phyloP scores from a whole-genome alignment of 2,329 filamentous ascomycete species.

The Plectosphaerella sp. region DNA sequence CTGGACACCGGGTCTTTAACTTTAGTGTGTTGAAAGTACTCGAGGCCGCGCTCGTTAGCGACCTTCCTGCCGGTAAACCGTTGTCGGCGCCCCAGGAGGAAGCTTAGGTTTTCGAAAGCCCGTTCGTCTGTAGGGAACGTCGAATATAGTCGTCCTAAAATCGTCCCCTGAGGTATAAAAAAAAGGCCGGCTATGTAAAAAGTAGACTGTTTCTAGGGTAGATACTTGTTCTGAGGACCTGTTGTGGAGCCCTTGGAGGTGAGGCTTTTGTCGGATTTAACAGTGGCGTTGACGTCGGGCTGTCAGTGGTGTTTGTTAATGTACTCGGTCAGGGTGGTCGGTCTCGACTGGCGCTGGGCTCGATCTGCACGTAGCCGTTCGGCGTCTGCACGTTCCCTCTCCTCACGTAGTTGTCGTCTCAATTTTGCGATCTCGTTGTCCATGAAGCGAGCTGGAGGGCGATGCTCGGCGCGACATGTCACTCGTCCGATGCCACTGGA shows the following conservation, averaged over 20 bases:
- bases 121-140: too few species aligned
- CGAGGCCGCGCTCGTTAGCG: neutral
- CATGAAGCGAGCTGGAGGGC: too few species aligned
- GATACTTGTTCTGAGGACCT: constrained; percentile 22
- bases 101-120: neutral
- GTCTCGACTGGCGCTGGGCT: constrained; percentile 17
- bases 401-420: too few species aligned
- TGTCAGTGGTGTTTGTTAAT: constrained; percentile 20
- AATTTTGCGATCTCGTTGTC: too few species aligned
- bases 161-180: constrained; percentile 2
- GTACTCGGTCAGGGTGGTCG: constrained; percentile 25
- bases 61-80: neutral
- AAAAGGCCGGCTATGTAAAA: constrained; percentile 23
- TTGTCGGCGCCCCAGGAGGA: neutral
- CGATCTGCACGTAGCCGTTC: constrained; percentile 11
- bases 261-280: constrained; percentile 18
- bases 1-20: neutral
- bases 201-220: constrained; percentile 19
- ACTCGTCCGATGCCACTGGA: too few species aligned
- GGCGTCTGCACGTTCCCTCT: constrained; percentile 4
- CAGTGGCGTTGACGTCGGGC: constrained; percentile 16
- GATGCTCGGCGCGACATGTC: too few species aligned
- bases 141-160: neutral
- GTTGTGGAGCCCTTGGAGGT: constrained; percentile 21
- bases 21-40: neutral